Conservation (phyloP, 768 basidiomycete species). For the Pisolithus tinctorius region DNA sequence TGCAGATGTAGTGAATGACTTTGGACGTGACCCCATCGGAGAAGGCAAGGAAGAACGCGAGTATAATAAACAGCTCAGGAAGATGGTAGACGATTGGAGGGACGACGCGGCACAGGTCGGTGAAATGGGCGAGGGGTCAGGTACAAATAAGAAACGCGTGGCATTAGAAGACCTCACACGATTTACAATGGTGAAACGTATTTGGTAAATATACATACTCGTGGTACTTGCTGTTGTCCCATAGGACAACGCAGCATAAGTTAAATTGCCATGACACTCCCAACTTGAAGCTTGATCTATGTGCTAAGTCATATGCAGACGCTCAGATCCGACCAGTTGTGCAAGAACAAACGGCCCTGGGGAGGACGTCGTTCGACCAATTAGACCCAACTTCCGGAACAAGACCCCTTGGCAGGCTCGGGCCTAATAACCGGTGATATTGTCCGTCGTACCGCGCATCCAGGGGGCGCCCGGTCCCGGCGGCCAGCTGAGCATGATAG, state of each 20-base stretch:
- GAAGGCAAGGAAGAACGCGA: slow-evolving; percentile 84
- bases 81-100: slow-evolving; percentile 54
- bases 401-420: background rate
- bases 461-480: slow-evolving; percentile 5
- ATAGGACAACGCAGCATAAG: background rate
- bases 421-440: slow-evolving; percentile 1
- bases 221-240: background rate
- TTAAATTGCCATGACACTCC: background rate
- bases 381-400: slow-evolving; percentile 1
- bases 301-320: too few species aligned
- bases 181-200: slow-evolving; percentile 95
- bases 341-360: background rate
- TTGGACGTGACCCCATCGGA: slow-evolving; percentile 85
- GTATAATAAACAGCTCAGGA: slow-evolving; percentile 79
- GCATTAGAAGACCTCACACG: slow-evolving; percentile 84
- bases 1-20: slow-evolving; percentile 78
- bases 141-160: slow-evolving; percentile 42
- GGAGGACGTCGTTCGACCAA: background rate
- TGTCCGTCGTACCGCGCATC: slow-evolving; percentile 5
- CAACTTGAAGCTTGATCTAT: too few species aligned
- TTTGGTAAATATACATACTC: slow-evolving; percentile 42
- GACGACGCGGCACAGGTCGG: slow-evolving; percentile 64
- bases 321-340: background rate
- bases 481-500: background rate
- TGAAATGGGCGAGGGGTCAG: slow-evolving; percentile 62